Evolutionary conservation across 2,329 filamentous ascomycete genomes (phyloP), one percentile per base, ranked within the genome.

Genomic region (Monilinia aucupariae): DNA sequence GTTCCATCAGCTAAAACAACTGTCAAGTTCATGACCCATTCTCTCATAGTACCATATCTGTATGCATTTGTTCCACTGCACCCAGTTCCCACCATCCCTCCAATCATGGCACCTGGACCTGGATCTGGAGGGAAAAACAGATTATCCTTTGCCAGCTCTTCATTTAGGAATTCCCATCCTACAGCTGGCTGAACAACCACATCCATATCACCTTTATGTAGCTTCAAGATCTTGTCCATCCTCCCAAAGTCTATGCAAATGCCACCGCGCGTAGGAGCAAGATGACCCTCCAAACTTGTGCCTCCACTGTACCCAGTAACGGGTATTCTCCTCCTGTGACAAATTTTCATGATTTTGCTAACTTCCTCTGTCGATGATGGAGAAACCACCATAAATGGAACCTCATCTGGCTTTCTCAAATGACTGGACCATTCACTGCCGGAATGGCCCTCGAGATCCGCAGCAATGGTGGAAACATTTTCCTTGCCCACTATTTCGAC

Each of bases 71-170:
- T 96, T 64, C 92, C 92, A 72, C 81, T 84, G 77, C 82, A 85
- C 43, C 83, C 83, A 3, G 89, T 92, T 27, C 88, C 89, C 41
- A 92, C 85, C 89, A 92, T 92, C 62, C 92, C 92, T 63, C 92
- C 92, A 70, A 97, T 96, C 87, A 91, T 91, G 65, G 92, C 92
- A 22, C 92, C 91, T 59, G 92, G 92, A 60, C 92, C 92, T 22
- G 92, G 92, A 75, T 96, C 92, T 0, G 91, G 92, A 27, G 92
- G 92, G 77, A 96, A 96, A 80, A 96, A 96, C 4, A 97, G 82
- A 34, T 88, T 89, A 64, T 91, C 80, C 55, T 85, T 80, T 8
- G 79, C 80, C 22, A 97, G 81, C 66, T 88, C 81, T 71, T 94
- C 90, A 73, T 96, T 96, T 47, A 97, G 79, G 10, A 82, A 74